Evolutionary conservation across 495 filamentous ascomycete genomes (phyloP), one percentile per base, ranked within the genome.

Genomic region (Aspergillus cavernicola): DNA sequence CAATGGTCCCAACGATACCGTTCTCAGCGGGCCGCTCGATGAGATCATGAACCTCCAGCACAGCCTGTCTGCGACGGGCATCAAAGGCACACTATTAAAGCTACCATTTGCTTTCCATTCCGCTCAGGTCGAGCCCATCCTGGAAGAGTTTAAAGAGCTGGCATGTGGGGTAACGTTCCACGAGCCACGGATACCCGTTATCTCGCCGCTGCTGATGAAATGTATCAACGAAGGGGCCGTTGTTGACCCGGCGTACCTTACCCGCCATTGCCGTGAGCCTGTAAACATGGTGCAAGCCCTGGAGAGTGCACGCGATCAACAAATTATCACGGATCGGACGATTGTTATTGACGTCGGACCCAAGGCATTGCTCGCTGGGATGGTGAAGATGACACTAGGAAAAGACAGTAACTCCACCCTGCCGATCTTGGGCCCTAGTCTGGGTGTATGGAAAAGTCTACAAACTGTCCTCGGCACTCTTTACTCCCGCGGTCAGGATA

Each of bases 1-100:
- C 53, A 89, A 89, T 45, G 79, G 79, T 3, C 78, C 76, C 0
- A 58, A 68, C 9, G 82, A 84, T 50, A 85, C 80, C 0, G 85
- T 88, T 4, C 59, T 88, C 18, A 78, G 77, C 38, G 84, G 85
- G 13, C 56, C 68, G 5, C 58, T 62, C 6, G 56, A 60, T 0
- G 68, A 80, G 1, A 66, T 74, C 7, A 55, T 61, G 1, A 35
- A 19, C 3, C 24, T 63, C 1, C 2, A 12, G 2, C n/a, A 12
- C 0, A 5, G 2, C 10, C 55, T 71, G 15, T 32, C 55, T 3
- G 36, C 31, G 2, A 20, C 32, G 3, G 66, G 62, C 0, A n/a
- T 52, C 39, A 54, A 55, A 10, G 63, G 67, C 31, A 73, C 64
- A 12, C 67, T 57, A 33, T 57, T 83, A 9, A 67, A 73, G 43